phyloP scores from a whole-genome alignment of 768 basidiomycete species.

The Paxillus ammoniavirescens region DNA sequence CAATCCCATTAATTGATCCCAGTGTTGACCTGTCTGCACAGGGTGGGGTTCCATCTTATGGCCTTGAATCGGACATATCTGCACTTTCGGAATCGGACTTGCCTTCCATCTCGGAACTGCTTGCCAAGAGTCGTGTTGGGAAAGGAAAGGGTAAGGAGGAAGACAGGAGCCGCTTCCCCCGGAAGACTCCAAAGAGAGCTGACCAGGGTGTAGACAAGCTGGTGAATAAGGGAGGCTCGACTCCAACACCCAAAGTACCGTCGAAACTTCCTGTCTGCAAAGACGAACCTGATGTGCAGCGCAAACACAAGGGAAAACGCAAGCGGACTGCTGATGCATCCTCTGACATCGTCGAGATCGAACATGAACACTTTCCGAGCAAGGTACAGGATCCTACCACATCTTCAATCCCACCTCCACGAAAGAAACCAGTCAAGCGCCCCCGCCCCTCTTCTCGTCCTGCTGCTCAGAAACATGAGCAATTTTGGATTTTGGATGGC shows the following conservation, averaged over 20 bases:
- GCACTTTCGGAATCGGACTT: too few relatives aligned
- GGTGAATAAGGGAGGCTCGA: too few relatives aligned
- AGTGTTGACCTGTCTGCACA: too few relatives aligned
- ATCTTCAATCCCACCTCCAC: not conserved
- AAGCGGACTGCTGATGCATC: not conserved
- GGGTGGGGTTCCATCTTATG: too few relatives aligned
- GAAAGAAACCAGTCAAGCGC: not conserved
- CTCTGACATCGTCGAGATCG: not conserved
- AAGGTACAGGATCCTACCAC: not conserved
- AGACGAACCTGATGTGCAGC: not conserved
- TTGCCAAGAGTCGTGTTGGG: too few relatives aligned
- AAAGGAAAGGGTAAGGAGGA: too few relatives aligned
- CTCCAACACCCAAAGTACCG: not conserved
- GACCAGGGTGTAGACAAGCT: too few relatives aligned
- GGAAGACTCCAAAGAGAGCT: too few relatives aligned
- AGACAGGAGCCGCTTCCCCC: too few relatives aligned
- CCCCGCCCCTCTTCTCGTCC: not conserved
- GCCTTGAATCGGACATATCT: too few relatives aligned
- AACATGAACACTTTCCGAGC: not conserved
- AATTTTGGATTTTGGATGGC: slow-evolving; percentile 37
- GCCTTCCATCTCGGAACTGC: too few relatives aligned
- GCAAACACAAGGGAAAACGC: slow-evolving; percentile 1
- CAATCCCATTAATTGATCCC: too few relatives aligned
- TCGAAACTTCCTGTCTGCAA: not conserved
- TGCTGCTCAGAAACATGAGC: slow-evolving; percentile 5